These are phyloP conservation scores for Anthostomella pinea DNA, from an alignment of 2,329 filamentous ascomycete species.

Conservation along the genomic window DNA sequence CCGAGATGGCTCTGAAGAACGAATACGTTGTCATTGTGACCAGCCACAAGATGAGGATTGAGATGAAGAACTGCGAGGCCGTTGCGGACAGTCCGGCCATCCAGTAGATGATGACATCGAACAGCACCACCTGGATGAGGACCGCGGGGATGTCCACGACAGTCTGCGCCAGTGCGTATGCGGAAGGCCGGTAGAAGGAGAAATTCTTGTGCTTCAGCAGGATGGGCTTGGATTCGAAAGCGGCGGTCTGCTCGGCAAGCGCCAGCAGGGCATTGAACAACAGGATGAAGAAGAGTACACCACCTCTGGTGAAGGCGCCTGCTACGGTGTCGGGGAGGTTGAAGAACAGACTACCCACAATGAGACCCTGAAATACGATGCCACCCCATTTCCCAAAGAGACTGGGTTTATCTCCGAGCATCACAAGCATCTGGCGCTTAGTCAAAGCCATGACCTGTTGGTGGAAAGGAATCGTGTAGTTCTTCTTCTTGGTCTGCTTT, in stretches of 20 bases:
- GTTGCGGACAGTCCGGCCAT: slow-evolving; percentile 56
- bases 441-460: slow-evolving; percentile 49
- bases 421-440: slow-evolving; percentile 32
- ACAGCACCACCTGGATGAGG: slow-evolving; percentile 55
- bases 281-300: slow-evolving; percentile 60
- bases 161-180: slow-evolving; percentile 44
- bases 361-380: slow-evolving; percentile 34
- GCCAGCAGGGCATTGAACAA: slow-evolving; percentile 63
- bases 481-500: slow-evolving; percentile 43
- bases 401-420: slow-evolving; percentile 33
- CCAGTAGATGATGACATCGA: slow-evolving; percentile 60
- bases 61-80: slow-evolving; percentile 61
- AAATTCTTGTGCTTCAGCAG: slow-evolving; percentile 69
- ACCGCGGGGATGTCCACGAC: slow-evolving; percentile 51
- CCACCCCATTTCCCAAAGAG: slow-evolving; percentile 35
- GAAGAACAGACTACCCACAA: slow-evolving; percentile 33
- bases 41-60: slow-evolving; percentile 50
- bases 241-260: slow-evolving; percentile 57
- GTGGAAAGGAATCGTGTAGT: slow-evolving; percentile 49
- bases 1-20: slow-evolving; percentile 49
- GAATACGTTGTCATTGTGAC: slow-evolving; percentile 54
- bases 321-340: slow-evolving; percentile 33
- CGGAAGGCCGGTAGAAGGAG: slow-evolving; percentile 63
- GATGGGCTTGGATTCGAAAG: slow-evolving; percentile 62
- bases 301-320: slow-evolving; percentile 58